Evolutionary conservation across 2,329 filamentous ascomycete genomes (phyloP).

Genomic region (Xylaria sp.): DNA sequence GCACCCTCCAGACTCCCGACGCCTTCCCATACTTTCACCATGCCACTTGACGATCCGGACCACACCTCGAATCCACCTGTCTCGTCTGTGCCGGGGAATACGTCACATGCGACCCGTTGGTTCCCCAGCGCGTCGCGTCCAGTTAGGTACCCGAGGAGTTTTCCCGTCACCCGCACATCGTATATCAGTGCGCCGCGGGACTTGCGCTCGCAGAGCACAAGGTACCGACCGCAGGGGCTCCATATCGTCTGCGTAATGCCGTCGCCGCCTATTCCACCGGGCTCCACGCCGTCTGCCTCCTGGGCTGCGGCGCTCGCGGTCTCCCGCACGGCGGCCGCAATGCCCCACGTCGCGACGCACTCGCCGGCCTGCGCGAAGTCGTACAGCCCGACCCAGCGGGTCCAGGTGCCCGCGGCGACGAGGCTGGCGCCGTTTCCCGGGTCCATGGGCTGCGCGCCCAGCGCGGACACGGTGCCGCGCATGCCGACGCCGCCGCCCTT

Average conservation of each 20-base stretch:
- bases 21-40: conserved; percentile 68
- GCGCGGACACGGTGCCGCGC: conserved; percentile 69
- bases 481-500: conserved; percentile 73
- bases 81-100: conserved; percentile 58
- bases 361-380: conserved; percentile 66
- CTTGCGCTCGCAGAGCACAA: conserved; percentile 70
- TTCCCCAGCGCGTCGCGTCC: conserved; percentile 64
- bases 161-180: conserved; percentile 69
- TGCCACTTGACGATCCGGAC: conserved; percentile 67
- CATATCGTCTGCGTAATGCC: conserved; percentile 71
- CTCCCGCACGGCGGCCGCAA: conserved; percentile 62
- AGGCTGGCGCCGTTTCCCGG: conserved; percentile 53
- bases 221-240: conserved; percentile 72
- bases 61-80: conserved; percentile 68
- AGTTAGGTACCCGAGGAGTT: conserved; percentile 64
- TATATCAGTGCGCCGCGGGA: conserved; percentile 68
- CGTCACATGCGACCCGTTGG: conserved; percentile 66
- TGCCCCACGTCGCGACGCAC: conserved; percentile 68
- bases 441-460: conserved; percentile 59
- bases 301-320: background rate
- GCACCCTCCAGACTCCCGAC: conserved; percentile 62
- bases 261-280: conserved; percentile 63
- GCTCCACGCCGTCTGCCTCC: background rate
- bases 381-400: conserved; percentile 70
- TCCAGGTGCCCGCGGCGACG: conserved; percentile 72